These are phyloP conservation scores for Podaxis sp. DNA, from an alignment of 768 basidiomycete species.

Conservation along the genomic window DNA sequence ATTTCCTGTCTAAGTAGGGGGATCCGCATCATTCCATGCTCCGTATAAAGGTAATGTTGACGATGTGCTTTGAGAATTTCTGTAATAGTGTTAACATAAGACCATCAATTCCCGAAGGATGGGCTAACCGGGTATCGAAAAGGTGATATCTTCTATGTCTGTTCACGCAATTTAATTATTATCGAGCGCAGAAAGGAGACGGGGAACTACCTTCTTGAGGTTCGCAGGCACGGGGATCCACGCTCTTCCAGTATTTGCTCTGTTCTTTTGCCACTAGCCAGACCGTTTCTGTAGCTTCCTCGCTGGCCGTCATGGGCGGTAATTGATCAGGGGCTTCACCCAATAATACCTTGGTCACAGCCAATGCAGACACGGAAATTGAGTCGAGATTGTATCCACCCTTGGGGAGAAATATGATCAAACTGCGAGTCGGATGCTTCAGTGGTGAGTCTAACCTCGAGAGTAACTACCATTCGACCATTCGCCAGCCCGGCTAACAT, in stretches of 20 bases:
- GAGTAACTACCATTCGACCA: constrained; percentile 86
- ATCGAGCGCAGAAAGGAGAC: background rate
- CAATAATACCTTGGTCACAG: constrained; percentile 83
- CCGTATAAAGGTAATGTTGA: constrained; percentile 75
- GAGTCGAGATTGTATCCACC: constrained; percentile 94
- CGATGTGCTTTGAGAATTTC: constrained; percentile 89
- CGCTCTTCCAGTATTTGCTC: constrained; percentile 85
- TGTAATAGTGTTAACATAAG: constrained; percentile 19
- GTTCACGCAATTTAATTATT: constrained; percentile 7
- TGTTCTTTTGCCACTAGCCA: constrained; percentile 86
- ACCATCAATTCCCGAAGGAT: background rate
- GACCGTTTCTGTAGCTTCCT: constrained; percentile 83
- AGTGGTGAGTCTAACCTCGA: constrained; percentile 67
- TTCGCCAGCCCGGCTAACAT: constrained; percentile 88
- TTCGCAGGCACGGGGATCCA: constrained; percentile 79
- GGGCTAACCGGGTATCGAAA: constrained; percentile 61
- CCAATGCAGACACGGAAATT: constrained; percentile 81
- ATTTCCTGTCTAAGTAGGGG: constrained; percentile 67
- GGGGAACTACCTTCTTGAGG: constrained; percentile 62
- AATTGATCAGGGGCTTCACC: constrained; percentile 83
- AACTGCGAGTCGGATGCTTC: background rate
- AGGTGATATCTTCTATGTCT: constrained; percentile 61
- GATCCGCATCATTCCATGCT: constrained; percentile 74
- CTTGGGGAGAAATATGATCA: constrained; percentile 33
- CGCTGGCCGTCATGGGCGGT: constrained; percentile 67